Evolutionary conservation across 2,329 filamentous ascomycete species (phyloP).

Genomic region (Aspergillus phoenicis): DNA sequence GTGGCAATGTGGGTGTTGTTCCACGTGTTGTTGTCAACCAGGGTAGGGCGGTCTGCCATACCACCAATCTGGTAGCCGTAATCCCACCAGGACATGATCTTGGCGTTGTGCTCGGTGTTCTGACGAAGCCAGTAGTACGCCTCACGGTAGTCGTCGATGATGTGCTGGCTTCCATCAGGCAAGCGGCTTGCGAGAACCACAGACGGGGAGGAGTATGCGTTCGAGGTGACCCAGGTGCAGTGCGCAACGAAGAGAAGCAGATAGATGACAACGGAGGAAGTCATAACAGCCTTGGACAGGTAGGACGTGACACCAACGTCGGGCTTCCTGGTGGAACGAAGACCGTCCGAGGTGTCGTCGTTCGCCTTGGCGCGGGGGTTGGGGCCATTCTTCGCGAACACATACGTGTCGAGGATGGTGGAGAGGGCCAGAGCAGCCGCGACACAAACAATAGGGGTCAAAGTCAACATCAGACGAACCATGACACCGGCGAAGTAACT

Average conservation of each 20-base stretch:
- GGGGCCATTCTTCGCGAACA: constrained; percentile 66
- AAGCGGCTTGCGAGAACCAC: constrained; percentile 90
- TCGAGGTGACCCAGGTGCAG: constrained; percentile 99
- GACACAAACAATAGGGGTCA: constrained; percentile 95
- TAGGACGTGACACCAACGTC: constrained; percentile 80
- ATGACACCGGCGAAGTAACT: constrained; percentile 99
- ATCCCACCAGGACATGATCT: constrained; percentile 99
- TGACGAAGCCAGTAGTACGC: constrained; percentile 99
- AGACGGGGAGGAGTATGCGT: constrained; percentile 96
- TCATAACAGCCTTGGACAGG: constrained; percentile 77
- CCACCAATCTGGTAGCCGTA: constrained; percentile 99
- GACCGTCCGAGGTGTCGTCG: constrained; percentile 42
- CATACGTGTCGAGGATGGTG: constrained; percentile 83
- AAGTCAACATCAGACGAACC: constrained; percentile 96
- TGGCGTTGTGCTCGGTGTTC: constrained; percentile 91
- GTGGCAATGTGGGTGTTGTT: constrained; percentile 99
- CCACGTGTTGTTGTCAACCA: constrained; percentile 99
- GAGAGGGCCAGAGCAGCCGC: constrained; percentile 87
- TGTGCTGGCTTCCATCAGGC: constrained; percentile 94
- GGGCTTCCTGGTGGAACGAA: constrained; percentile 72
- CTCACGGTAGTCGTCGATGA: constrained; percentile 99
- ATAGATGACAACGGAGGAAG: constrained; percentile 72
- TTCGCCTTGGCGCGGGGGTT: constrained; percentile 50
- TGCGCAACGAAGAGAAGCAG: constrained; percentile 92
- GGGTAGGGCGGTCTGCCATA: constrained; percentile 94